A percentile compares a stretch with the other conserved stretches of the same genome.
phyloP scores from a whole-genome alignment of 257 asterid genomes.

The Oldenlandia corymbosa region DNA sequence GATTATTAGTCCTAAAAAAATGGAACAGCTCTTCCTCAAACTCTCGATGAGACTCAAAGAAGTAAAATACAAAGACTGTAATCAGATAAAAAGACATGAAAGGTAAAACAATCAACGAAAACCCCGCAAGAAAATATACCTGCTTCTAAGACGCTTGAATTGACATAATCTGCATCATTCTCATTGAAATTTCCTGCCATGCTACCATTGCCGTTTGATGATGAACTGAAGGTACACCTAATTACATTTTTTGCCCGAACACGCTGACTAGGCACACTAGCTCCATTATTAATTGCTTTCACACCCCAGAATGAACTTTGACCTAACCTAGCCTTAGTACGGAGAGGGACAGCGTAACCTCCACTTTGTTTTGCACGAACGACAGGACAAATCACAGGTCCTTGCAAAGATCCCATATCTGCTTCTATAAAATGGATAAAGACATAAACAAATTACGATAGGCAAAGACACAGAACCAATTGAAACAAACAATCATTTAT shows the following conservation, averaged over 20 bases:
- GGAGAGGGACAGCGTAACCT: slow-evolving; percentile 31
- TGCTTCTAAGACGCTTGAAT: slow-evolving; percentile 88
- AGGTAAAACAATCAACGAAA: not conserved
- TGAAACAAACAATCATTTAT: not conserved
- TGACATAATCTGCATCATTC: slow-evolving; percentile 77
- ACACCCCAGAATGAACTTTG: slow-evolving; percentile 51
- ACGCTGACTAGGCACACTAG: slow-evolving; percentile 23
- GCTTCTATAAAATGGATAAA: slow-evolving; percentile 26
- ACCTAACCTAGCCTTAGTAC: slow-evolving; percentile 39
- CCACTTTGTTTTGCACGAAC: slow-evolving; percentile 56
- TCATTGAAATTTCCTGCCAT: slow-evolving; percentile 70
- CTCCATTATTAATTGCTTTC: slow-evolving; percentile 29
- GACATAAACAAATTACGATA: slow-evolving; percentile 4
- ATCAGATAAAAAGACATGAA: not conserved
- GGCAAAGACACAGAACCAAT: not conserved
- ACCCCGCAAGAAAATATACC: slow-evolving; percentile 34
- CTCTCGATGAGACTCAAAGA: not conserved
- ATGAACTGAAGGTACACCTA: slow-evolving; percentile 65
- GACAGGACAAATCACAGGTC: slow-evolving; percentile 68
- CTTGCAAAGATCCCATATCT: slow-evolving; percentile 62
- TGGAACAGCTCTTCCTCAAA: not conserved
- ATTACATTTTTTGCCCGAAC: slow-evolving; percentile 32
- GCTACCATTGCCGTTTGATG: slow-evolving; percentile 86
- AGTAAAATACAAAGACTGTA: not conserved
- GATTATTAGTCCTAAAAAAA: not conserved